These are phyloP conservation scores for Ilex aquifolium DNA, from an alignment of 257 asterid species.

Conservation along the genomic window DNA sequence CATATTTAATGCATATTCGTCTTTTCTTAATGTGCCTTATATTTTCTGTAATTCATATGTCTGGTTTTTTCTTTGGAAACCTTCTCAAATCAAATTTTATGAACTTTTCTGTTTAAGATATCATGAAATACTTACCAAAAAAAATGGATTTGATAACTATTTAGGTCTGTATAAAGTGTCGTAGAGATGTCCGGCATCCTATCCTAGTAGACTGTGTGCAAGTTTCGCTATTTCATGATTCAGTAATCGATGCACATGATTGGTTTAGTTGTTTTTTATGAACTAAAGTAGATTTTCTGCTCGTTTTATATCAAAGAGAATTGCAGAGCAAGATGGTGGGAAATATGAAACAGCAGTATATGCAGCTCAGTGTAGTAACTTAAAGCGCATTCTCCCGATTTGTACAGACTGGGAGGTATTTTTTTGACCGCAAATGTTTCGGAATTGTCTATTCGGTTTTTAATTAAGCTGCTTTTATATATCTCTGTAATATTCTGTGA, in stretches of 20 bases:
- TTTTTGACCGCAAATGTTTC: conserved; percentile 6
- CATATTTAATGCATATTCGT: conserved; percentile 1
- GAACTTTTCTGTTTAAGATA: conserved; percentile 2
- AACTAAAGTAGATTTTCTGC: conserved; percentile 8
- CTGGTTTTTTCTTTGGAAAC: conserved; percentile 4
- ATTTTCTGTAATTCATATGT: background rate
- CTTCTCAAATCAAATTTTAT: background rate
- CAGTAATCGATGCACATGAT: too few relatives aligned
- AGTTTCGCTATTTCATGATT: too few relatives aligned
- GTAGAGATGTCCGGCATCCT: conserved; percentile 6
- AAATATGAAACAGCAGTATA: conserved; percentile 88
- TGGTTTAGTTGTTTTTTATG: too few relatives aligned
- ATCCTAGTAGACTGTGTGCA: background rate
- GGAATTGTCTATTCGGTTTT: too few relatives aligned
- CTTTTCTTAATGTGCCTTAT: conserved; percentile 10
- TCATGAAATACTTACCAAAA: background rate
- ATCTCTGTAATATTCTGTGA: too few relatives aligned
- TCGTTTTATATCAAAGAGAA: conserved; percentile 55
- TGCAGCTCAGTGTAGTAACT: conserved; percentile 89
- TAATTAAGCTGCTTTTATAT: too few relatives aligned
- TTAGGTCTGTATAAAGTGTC: conserved; percentile 7
- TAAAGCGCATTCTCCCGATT: conserved; percentile 86
- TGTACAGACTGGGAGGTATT: conserved; percentile 98
- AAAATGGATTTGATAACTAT: background rate
- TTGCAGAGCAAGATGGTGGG: conserved; percentile 91